Evolutionary conservation across 108 stramenopile genomes (phyloP), one percentile per base, ranked within the genome.

Genomic region (Pseudonitzschia multiseries): DNA sequence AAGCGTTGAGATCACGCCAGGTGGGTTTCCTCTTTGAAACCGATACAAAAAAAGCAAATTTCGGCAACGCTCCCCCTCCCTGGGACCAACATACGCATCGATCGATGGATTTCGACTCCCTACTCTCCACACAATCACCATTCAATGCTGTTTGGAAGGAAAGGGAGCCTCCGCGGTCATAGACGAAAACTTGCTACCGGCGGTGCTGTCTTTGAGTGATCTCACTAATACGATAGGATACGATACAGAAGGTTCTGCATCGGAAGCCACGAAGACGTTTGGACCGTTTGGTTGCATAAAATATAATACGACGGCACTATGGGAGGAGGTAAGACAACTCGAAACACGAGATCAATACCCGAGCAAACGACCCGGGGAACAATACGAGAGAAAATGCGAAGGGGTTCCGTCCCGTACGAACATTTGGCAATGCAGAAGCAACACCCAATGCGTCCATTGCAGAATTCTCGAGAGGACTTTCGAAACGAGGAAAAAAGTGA

Each of bases 1-100:
- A 26, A 56, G 54, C 54, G 54, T 56, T 56, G 54, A 56, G 54
- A 56, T 56, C 46, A 22, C 21, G 54, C 54, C 1, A 20, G 54
- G 54, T 22, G 54, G n/a, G 1, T 56, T 48, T 48, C 12, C 12
- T 48, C 17, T 48, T 48, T 48, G 13, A 14, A 48, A 5, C 46
- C 46, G 46, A 18, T 48, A 48, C 46, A 48, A 18, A 48, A 48
- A 48, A 18, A 48, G 1, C 2, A 9, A 10, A 48, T 48, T 48
- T 48, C 46, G 46, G 46, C 46, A 48, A 18, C 46, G 46, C 46
- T 48, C 46, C 12, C 46, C 46, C 46, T 14, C 13, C 46, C 4
- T 18, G 2, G 4, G 4, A 2, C 1, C 13, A 18, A 36, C 17
- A 48, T 48, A 48, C 46, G 46, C 1, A 48, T 18, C 46, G 12